These are phyloP conservation scores for Leucoagaricus sp. DNA, from an alignment of 1,284 basidiomycete genomes.

Conservation along the genomic window DNA sequence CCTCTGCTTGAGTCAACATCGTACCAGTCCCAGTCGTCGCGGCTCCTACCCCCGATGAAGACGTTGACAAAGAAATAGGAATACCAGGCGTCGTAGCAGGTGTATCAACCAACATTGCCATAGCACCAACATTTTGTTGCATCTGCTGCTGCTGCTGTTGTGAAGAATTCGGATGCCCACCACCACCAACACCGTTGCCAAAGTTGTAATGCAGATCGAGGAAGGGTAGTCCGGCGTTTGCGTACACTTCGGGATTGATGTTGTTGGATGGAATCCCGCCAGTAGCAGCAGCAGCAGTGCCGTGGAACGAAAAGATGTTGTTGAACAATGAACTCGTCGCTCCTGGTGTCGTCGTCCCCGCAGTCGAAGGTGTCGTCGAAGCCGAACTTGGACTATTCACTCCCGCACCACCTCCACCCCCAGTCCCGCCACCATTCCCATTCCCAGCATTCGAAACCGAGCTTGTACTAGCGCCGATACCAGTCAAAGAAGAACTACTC, in stretches of 20 bases:
- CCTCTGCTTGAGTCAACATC: slow-evolving; percentile 5
- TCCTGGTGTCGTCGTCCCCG: neutral
- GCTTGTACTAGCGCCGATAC: neutral
- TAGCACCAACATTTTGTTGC: slow-evolving; percentile 6
- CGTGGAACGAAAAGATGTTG: neutral
- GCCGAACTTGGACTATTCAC: neutral
- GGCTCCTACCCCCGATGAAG: neutral
- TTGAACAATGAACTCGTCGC: slow-evolving; percentile 5
- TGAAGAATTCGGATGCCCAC: slow-evolving; percentile 1
- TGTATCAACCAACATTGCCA: slow-evolving; percentile 6
- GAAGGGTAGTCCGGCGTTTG: slow-evolving; percentile 51
- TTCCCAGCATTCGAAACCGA: neutral
- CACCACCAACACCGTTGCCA: too few species aligned
- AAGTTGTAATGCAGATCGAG: slow-evolving; percentile 72
- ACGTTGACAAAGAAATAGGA: neutral
- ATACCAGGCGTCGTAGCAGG: neutral
- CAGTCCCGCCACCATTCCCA: too few species aligned
- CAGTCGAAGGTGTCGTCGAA: neutral
- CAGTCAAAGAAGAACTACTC: neutral
- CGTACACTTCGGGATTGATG: slow-evolving; percentile 1
- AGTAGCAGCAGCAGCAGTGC: slow-evolving; percentile 14
- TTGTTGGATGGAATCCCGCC: neutral
- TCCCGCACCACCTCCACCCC: too few species aligned
- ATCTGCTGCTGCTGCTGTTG: slow-evolving; percentile 6
- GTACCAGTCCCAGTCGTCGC: neutral